Conservation (phyloP, 352 stramenopile genomes). For the Albugo candida region DNA sequence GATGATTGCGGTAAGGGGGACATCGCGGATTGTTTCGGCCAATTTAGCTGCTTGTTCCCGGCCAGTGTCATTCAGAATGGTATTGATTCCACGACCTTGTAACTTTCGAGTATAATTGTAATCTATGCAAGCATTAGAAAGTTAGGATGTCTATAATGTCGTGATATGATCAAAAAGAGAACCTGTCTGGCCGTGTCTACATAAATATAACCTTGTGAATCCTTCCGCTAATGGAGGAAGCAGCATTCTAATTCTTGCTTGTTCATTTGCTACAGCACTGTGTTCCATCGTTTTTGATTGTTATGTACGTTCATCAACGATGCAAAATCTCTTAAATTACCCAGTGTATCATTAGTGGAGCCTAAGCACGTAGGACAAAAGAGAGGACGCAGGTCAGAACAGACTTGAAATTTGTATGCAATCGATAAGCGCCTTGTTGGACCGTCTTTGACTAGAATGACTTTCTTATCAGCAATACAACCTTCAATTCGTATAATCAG, state of each 20-base stretch:
- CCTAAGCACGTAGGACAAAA: too few relatives aligned
- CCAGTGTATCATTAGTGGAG: too few relatives aligned
- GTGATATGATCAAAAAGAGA: neutral
- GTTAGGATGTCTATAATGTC: neutral
- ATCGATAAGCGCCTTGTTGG: too few relatives aligned
- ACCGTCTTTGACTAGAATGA: too few relatives aligned
- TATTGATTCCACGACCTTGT: conserved; percentile 62
- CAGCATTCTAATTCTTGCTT: conserved; percentile 7
- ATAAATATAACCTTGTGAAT: conserved; percentile 49
- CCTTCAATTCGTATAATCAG: too few relatives aligned
- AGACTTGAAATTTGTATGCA: too few relatives aligned
- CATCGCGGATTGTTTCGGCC: conserved; percentile 35
- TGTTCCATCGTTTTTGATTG: too few relatives aligned
- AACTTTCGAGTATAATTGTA: conserved; percentile 53
- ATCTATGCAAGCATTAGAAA: conserved; percentile 14
- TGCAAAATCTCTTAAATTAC: too few relatives aligned
- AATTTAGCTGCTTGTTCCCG: conserved; percentile 35
- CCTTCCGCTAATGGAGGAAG: conserved; percentile 26
- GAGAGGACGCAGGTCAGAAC: too few relatives aligned
- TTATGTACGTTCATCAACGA: too few relatives aligned
- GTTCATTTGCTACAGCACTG: too few relatives aligned
- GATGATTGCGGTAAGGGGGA: conserved; percentile 47
- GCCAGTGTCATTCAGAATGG: conserved; percentile 35
- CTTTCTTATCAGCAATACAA: too few relatives aligned
- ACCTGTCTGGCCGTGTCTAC: conserved; percentile 56